Percentiles rank a stretch among this genome's conserved stretches.
These are phyloP conservation scores for Neurospora africana DNA, from an alignment of 495 filamentous ascomycete species.

Conservation along the genomic window DNA sequence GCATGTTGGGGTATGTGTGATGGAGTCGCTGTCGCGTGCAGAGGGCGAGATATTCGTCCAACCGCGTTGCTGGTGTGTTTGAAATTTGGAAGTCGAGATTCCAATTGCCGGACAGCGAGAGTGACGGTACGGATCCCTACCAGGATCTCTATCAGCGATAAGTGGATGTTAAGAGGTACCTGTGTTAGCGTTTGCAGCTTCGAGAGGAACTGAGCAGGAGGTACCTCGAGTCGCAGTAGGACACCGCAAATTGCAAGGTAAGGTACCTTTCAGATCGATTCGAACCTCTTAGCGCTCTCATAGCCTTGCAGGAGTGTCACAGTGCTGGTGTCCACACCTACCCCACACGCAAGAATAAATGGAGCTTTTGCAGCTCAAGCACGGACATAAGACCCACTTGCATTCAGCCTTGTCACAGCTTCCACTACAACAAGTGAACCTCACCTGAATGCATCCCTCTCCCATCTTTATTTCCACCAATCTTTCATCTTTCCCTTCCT, in stretches of 20 bases:
- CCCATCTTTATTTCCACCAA: not conserved
- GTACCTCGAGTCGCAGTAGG: not conserved
- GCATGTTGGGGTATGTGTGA: slow-evolving; percentile 22
- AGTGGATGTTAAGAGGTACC: not conserved
- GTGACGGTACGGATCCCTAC: not conserved
- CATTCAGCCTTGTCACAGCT: not conserved
- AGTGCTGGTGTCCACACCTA: not conserved
- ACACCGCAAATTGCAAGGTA: not conserved
- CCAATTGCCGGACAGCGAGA: not conserved
- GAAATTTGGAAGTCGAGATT: not conserved
- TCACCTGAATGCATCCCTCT: not conserved
- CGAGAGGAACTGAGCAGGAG: not conserved
- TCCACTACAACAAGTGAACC: not conserved
- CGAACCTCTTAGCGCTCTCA: not conserved
- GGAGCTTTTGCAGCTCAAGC: not conserved
- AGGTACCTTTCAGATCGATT: not conserved
- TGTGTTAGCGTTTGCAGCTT: not conserved
- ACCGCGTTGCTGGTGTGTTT: not conserved
- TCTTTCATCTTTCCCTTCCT: not conserved
- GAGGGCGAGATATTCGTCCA: slow-evolving; percentile 1
- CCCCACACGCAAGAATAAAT: not conserved
- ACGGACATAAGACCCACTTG: not conserved
- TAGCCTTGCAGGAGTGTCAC: not conserved
- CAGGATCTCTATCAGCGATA: not conserved
- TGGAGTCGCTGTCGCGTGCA: slow-evolving; percentile 9